Evolutionary conservation across 2,329 filamentous ascomycete species (phyloP).

Genomic region (Zymoseptoria crescenta): DNA sequence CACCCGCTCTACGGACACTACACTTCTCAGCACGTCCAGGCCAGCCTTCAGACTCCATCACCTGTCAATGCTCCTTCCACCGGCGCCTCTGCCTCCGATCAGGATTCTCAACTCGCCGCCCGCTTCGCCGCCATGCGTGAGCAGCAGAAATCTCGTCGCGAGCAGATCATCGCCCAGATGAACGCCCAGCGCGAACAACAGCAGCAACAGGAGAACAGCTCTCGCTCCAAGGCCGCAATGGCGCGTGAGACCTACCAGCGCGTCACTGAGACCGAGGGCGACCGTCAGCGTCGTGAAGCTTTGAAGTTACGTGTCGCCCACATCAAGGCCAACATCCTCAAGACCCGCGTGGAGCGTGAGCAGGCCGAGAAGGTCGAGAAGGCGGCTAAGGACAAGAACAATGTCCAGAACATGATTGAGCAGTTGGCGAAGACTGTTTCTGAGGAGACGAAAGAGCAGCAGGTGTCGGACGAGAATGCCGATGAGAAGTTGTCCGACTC

Average conservation of each 20-base stretch:
- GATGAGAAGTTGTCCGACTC: constrained; percentile 36
- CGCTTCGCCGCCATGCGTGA: constrained; percentile 22
- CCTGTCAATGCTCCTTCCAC: not conserved
- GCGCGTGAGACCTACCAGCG: constrained; percentile 1
- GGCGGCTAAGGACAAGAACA: constrained; percentile 22
- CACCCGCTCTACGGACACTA: not conserved
- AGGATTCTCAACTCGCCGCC: constrained; percentile 1
- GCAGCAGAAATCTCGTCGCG: constrained; percentile 29
- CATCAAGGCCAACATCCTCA: constrained; percentile 27
- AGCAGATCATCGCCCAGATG: constrained; percentile 26
- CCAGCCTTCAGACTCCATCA: not conserved
- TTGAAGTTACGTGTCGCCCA: constrained; percentile 26
- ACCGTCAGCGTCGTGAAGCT: constrained; percentile 23
- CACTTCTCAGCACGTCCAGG: not conserved
- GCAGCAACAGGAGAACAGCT: not conserved
- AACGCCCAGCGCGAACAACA: constrained; percentile 18
- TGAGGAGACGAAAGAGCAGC: constrained; percentile 26
- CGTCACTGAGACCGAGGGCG: constrained; percentile 1
- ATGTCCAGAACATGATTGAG: constrained; percentile 25
- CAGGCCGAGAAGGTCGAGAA: constrained; percentile 21
- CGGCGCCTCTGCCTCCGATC: not conserved
- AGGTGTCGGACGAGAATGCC: constrained; percentile 22
- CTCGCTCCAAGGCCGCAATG: not conserved
- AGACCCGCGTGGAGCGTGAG: constrained; percentile 26
- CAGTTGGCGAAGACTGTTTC: constrained; percentile 9